Percentiles rank a stretch among this genome's conserved stretches.
phyloP scores from a whole-genome alignment of 495 filamentous ascomycete genomes.

The Cercophora scortea region DNA sequence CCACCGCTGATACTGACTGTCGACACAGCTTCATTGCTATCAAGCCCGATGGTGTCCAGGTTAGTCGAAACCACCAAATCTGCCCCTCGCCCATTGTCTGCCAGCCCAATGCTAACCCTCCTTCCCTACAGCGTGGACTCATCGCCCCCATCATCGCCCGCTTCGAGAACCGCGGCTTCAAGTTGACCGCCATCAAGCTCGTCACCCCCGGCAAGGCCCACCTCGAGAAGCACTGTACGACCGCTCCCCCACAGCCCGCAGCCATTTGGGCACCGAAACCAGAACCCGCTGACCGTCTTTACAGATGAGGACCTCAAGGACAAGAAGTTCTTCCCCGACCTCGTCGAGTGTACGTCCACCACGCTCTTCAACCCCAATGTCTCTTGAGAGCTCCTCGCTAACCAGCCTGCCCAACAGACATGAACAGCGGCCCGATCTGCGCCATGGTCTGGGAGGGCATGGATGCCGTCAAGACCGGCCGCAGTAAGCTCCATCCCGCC shows the following conservation, averaged over 20 bases:
- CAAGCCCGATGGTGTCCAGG: slow-evolving; percentile 99
- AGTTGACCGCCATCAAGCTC: slow-evolving; percentile 97
- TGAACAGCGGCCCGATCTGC: slow-evolving; percentile 91
- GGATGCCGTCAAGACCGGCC: slow-evolving; percentile 97
- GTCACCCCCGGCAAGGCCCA: slow-evolving; percentile 77
- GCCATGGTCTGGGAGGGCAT: slow-evolving; percentile 99
- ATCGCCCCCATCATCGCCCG: slow-evolving; percentile 92
- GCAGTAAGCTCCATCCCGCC: slow-evolving; percentile 47
- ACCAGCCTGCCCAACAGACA: slow-evolving; percentile 53
- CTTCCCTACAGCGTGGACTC: slow-evolving; percentile 72
- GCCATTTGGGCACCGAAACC: slow-evolving; percentile 5
- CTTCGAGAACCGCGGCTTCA: slow-evolving; percentile 96
- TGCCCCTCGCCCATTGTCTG: background rate
- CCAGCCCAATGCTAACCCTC: slow-evolving; percentile 16
- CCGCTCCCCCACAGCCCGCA: background rate
- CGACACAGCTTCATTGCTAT: slow-evolving; percentile 87
- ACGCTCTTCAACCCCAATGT: too few species aligned
- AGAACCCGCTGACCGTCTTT: slow-evolving; percentile 15
- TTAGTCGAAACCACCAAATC: slow-evolving; percentile 34
- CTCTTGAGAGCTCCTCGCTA: slow-evolving; percentile 10
- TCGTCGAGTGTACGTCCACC: slow-evolving; percentile 69
- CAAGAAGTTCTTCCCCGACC: slow-evolving; percentile 95
- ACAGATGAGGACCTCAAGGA: slow-evolving; percentile 73
- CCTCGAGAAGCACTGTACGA: slow-evolving; percentile 85
- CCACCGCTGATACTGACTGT: slow-evolving; percentile 39